A percentile compares a stretch with the other conserved stretches of the same genome.
These are phyloP conservation scores for Aphanomyces euteiches DNA, from an alignment of 352 stramenopile genomes.

Conservation along the genomic window DNA sequence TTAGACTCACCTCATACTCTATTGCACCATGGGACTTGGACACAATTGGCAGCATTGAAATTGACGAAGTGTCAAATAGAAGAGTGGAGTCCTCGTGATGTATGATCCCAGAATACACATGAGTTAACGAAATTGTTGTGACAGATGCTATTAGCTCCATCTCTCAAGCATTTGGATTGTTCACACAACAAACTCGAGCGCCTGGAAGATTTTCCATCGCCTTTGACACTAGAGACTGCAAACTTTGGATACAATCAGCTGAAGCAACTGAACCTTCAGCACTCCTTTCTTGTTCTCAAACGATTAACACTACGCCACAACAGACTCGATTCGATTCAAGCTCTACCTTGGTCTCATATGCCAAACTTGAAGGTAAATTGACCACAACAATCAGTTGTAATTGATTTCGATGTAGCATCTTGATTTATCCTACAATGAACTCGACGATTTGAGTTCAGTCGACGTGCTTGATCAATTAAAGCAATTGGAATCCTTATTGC, in stretches of 20 bases:
- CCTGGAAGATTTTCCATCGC: not conserved
- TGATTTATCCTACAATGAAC: conserved; percentile 67
- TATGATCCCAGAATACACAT: not conserved
- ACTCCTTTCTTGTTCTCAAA: conserved; percentile 35
- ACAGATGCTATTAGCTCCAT: not conserved
- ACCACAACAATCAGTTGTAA: conserved; percentile 52
- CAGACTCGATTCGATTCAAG: conserved; percentile 8
- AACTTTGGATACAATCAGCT: conserved; percentile 56
- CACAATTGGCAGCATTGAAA: not conserved
- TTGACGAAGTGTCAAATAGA: not conserved
- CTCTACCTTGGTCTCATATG: conserved; percentile 28
- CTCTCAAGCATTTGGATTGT: conserved; percentile 1
- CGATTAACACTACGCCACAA: conserved; percentile 8
- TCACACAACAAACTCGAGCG: not conserved
- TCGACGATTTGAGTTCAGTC: conserved; percentile 52
- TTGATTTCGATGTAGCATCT: conserved; percentile 47
- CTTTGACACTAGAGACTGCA: not conserved
- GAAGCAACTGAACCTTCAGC: conserved; percentile 41
- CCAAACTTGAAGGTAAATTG: conserved; percentile 62
- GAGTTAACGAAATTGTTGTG: not conserved
- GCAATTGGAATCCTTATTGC: conserved; percentile 44
- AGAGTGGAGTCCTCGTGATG: not conserved
- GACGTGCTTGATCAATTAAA: conserved; percentile 48
- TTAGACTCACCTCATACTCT: not conserved
- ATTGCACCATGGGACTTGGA: conserved; percentile 7